Evolutionary conservation across 257 asterid species (phyloP).

Genomic region (Solanum ahanhuiri): DNA sequence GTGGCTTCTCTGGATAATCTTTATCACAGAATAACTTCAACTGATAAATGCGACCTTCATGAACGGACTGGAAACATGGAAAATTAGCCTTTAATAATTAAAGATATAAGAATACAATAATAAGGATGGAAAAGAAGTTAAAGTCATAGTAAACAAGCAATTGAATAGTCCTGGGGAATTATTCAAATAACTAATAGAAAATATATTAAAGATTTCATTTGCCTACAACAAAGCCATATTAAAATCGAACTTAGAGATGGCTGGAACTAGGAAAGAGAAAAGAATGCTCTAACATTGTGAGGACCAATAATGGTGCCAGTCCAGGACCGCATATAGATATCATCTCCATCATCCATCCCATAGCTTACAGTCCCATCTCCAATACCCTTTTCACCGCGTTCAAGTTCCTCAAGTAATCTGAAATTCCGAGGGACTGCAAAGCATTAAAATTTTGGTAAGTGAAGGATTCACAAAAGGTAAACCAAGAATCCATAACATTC

Average conservation of each 20-base stretch:
- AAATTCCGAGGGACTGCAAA: constrained; percentile 51
- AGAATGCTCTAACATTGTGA: constrained; percentile 16
- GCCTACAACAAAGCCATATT: background rate
- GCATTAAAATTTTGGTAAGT: background rate
- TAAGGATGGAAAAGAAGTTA: background rate
- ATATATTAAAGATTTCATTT: background rate
- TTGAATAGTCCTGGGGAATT: background rate
- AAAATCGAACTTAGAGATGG: background rate
- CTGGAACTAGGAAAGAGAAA: background rate
- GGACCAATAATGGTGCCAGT: constrained; percentile 34
- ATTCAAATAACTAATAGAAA: background rate
- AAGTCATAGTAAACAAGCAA: background rate
- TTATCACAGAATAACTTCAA: constrained; percentile 84
- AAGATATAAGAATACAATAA: background rate
- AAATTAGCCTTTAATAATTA: background rate
- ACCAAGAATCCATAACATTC: background rate
- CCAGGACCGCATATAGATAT: constrained; percentile 50
- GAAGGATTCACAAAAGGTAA: constrained; percentile 4
- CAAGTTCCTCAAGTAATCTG: constrained; percentile 51
- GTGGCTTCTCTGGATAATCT: constrained; percentile 96
- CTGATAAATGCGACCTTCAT: constrained; percentile 87
- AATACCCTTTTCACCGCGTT: constrained; percentile 53
- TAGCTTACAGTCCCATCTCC: constrained; percentile 56
- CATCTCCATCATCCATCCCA: constrained; percentile 56
- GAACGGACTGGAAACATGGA: constrained; percentile 51